Percentiles rank a stretch among this genome's conserved stretches.
Evolutionary conservation across 202 grass and related monocot genomes (phyloP).

Genomic region (Musa balbisiana): DNA sequence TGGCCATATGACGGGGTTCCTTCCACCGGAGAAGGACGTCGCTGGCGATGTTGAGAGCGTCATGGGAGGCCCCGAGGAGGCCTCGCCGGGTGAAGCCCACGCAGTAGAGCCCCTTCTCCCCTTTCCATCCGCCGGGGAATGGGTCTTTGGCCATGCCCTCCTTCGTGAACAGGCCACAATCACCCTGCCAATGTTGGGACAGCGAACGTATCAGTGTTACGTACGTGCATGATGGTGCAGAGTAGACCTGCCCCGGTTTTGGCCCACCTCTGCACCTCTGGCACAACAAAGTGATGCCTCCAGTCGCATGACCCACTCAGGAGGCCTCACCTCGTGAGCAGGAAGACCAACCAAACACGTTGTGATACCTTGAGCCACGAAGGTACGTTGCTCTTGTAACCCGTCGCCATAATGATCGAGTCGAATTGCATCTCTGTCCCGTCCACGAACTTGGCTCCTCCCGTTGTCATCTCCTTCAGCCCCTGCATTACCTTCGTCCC

Average conservation of each 20-base stretch:
- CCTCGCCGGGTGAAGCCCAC: slow-evolving; percentile 73
- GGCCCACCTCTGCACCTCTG: background rate
- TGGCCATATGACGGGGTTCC: background rate
- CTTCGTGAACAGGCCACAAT: slow-evolving; percentile 39
- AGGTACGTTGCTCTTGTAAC: slow-evolving; percentile 94
- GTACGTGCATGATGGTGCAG: background rate
- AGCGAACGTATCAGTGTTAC: background rate
- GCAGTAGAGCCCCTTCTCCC: slow-evolving; percentile 65
- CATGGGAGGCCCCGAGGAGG: slow-evolving; percentile 62
- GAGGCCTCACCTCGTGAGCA: too few species aligned
- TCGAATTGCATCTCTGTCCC: slow-evolving; percentile 84
- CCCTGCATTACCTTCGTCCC: slow-evolving; percentile 57
- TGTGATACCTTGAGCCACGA: slow-evolving; percentile 84
- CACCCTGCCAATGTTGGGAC: slow-evolving; percentile 36
- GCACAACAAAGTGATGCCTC: too few species aligned
- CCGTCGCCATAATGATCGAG: slow-evolving; percentile 66
- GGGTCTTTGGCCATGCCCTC: slow-evolving; percentile 47
- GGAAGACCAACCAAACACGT: too few species aligned
- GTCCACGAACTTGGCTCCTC: slow-evolving; percentile 69
- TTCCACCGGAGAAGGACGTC: slow-evolving; percentile 64
- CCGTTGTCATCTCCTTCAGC: slow-evolving; percentile 74
- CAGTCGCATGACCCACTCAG: too few species aligned
- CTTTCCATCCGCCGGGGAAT: slow-evolving; percentile 71
- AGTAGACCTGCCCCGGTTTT: background rate
- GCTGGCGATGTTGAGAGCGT: slow-evolving; percentile 57